These are phyloP conservation scores for Huntiella abstrusa DNA, from an alignment of 2,329 filamentous ascomycete species.

Conservation along the genomic window DNA sequence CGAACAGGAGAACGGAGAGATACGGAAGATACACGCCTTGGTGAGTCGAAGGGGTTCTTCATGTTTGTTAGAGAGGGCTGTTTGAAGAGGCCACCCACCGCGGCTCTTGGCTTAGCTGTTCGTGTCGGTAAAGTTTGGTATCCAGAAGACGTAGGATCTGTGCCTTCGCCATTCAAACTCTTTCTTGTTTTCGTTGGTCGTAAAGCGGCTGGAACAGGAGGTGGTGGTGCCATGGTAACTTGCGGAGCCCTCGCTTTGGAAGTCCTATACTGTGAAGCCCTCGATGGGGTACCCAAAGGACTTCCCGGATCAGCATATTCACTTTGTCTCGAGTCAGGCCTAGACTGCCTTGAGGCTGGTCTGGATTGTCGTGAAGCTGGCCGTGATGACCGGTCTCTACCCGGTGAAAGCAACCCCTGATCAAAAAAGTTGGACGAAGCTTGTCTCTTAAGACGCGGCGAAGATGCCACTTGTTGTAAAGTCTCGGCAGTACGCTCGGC, in stretches of 20 bases:
- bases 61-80: slow-evolving; percentile 33
- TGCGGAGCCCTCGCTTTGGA: slow-evolving; percentile 28
- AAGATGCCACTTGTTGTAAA: slow-evolving; percentile 57
- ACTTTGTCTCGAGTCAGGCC: slow-evolving; percentile 7
- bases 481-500: slow-evolving; percentile 78
- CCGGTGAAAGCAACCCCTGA: slow-evolving; percentile 13
- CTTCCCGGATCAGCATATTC: slow-evolving; percentile 21
- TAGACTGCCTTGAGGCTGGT: background rate
- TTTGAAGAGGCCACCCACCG: slow-evolving; percentile 32
- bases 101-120: slow-evolving; percentile 30
- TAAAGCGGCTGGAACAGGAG: slow-evolving; percentile 23
- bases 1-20: slow-evolving; percentile 8
- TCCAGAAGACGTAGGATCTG: slow-evolving; percentile 16
- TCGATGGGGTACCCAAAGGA: slow-evolving; percentile 30
- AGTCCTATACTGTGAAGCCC: slow-evolving; percentile 16
- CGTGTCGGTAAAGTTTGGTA: slow-evolving; percentile 29
- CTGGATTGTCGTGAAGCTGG: background rate
- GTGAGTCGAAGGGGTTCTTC: slow-evolving; percentile 14
- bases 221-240: slow-evolving; percentile 19
- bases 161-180: slow-evolving; percentile 11
- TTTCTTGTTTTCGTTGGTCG: slow-evolving; percentile 20
- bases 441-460: slow-evolving; percentile 48
- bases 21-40: slow-evolving; percentile 11
- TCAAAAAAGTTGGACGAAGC: slow-evolving; percentile 55
- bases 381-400: slow-evolving; percentile 18